Evolutionary conservation across 495 filamentous ascomycete genomes (phyloP).

Genomic region (Penicillium robsamsonii): DNA sequence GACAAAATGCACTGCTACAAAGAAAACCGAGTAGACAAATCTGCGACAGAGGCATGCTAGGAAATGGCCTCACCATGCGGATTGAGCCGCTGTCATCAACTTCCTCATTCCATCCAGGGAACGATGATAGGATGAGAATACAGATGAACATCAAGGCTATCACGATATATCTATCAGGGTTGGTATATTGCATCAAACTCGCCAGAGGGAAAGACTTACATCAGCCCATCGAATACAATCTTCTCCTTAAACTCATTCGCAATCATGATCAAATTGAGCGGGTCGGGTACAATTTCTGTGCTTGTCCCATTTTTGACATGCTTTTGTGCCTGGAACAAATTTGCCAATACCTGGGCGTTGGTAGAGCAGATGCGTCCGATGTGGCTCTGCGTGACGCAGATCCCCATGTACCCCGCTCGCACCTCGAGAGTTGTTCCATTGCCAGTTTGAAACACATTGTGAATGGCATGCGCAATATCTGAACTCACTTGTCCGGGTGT

Average conservation of each 20-base stretch:
- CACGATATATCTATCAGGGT: conserved; percentile 5
- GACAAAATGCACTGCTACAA: background rate
- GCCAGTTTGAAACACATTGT: conserved; percentile 6
- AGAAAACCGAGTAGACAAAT: background rate
- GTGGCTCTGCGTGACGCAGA: conserved; percentile 9
- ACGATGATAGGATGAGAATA: conserved; percentile 9
- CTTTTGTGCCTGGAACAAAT: conserved; percentile 3
- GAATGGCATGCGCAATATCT: conserved; percentile 6
- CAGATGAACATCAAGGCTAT: background rate
- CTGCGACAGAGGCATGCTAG: background rate
- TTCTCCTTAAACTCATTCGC: conserved; percentile 16
- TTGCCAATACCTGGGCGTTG: conserved; percentile 6
- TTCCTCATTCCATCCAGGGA: conserved; percentile 12
- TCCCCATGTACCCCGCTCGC: conserved; percentile 17
- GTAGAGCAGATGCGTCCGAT: conserved; percentile 5
- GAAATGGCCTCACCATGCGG: conserved; percentile 9
- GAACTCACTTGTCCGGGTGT: conserved; percentile 6
- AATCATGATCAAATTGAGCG: conserved; percentile 22
- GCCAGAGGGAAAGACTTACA: conserved; percentile 12
- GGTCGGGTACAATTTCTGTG: conserved; percentile 7
- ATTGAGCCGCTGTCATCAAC: background rate
- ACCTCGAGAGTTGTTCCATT: conserved; percentile 13
- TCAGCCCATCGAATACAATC: conserved; percentile 23
- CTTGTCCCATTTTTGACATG: background rate
- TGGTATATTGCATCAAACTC: background rate